These are phyloP conservation scores for Fusarium euwallaceae DNA, from an alignment of 2,329 filamentous ascomycete genomes.

Conservation along the genomic window DNA sequence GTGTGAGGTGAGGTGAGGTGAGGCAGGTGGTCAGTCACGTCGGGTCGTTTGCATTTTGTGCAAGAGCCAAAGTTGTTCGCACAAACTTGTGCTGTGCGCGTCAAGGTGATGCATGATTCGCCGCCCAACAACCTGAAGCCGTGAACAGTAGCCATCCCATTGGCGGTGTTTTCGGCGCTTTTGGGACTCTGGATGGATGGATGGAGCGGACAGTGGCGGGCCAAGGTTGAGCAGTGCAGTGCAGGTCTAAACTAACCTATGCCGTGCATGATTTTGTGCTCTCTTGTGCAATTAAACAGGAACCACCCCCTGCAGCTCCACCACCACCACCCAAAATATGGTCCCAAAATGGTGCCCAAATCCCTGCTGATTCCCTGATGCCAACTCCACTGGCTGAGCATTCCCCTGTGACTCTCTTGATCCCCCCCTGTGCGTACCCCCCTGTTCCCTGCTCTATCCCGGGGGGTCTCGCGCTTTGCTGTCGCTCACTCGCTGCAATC, in stretches of 20 bases:
- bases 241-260: slow-evolving; percentile 8
- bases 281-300: slow-evolving; percentile 12
- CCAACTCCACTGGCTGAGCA: slow-evolving; percentile 18
- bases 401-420: slow-evolving; percentile 13
- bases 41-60: slow-evolving; percentile 9
- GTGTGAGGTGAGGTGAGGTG: neutral
- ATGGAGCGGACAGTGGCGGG: slow-evolving; percentile 20
- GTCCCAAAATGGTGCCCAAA: slow-evolving; percentile 32
- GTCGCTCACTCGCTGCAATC: slow-evolving; percentile 30
- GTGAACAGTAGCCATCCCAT: slow-evolving; percentile 1
- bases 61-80: neutral
- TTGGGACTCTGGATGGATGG: neutral
- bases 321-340: slow-evolving; percentile 23
- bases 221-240: neutral
- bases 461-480: slow-evolving; percentile 5
- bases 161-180: slow-evolving; percentile 20
- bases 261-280: slow-evolving; percentile 33
- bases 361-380: slow-evolving; percentile 32
- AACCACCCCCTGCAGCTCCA: slow-evolving; percentile 17
- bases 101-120: neutral
- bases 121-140: neutral
- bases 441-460: slow-evolving; percentile 29
- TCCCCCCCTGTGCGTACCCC: slow-evolving; percentile 21
- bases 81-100: slow-evolving; percentile 9
- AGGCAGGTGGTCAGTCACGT: neutral